These are phyloP conservation scores for Apiotrichum siamense DNA, from an alignment of 1,284 basidiomycete species.

Conservation along the genomic window DNA sequence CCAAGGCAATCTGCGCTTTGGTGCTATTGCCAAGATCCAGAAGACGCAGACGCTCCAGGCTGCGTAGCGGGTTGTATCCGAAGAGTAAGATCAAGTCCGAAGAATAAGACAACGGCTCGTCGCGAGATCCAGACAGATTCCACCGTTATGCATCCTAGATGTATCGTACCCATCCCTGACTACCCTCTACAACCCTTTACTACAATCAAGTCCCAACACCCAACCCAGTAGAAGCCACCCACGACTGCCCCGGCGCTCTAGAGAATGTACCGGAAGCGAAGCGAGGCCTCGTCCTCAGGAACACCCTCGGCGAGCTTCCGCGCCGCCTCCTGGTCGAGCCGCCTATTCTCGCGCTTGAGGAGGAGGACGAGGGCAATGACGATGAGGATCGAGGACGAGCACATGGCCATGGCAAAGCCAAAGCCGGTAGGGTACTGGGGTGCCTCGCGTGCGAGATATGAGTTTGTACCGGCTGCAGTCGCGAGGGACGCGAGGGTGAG, in stretches of 20 bases:
- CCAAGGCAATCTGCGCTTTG: constrained; percentile 7
- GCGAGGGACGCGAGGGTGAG: constrained; percentile 17
- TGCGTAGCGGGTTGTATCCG: too few species aligned
- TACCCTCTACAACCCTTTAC: too few species aligned
- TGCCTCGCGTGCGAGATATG: constrained; percentile 15
- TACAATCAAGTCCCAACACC: too few species aligned
- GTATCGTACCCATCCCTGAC: too few species aligned
- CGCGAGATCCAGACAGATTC: too few species aligned
- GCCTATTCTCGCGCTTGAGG: constrained; percentile 6
- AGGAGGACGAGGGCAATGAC: constrained; percentile 1
- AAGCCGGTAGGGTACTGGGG: constrained; percentile 14
- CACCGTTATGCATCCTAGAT: too few species aligned
- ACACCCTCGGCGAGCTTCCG: not conserved
- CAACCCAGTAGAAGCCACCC: too few species aligned
- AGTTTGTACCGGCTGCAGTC: constrained; percentile 19
- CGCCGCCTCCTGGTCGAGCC: constrained; percentile 4
- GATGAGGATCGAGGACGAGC: constrained; percentile 9
- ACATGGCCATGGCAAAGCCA: constrained; percentile 16
- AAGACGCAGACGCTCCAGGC: constrained; percentile 6
- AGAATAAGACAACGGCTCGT: too few species aligned
- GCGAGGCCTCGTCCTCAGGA: not conserved
- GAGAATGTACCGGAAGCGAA: constrained; percentile 6
- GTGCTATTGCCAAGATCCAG: constrained; percentile 7
- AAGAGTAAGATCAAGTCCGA: too few species aligned
- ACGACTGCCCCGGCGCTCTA: not conserved